Conservation (phyloP, 768 basidiomycete genomes). For the Lactarius hengduanensis region DNA sequence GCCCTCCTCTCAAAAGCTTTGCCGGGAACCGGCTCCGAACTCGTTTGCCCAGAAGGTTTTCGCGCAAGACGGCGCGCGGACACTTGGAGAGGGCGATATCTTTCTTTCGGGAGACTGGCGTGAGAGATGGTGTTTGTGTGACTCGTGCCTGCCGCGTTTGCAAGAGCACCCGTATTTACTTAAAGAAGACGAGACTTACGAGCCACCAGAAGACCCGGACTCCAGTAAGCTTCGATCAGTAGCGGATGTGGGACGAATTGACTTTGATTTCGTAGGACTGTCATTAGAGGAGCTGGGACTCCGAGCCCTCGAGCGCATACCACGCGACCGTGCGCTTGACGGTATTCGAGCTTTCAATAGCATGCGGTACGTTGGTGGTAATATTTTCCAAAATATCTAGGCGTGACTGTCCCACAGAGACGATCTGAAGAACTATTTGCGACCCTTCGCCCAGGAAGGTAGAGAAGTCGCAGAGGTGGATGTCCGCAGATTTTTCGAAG, state of each 20-base stretch:
- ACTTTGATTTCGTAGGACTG: slow-evolving; percentile 45
- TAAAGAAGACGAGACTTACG: slow-evolving; percentile 80
- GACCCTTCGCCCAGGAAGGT: slow-evolving; percentile 25
- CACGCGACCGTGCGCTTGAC: slow-evolving; percentile 78
- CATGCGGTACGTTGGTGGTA: slow-evolving; percentile 58
- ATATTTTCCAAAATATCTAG: slow-evolving; percentile 1
- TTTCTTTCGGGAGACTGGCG: slow-evolving; percentile 75
- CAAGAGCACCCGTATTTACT: slow-evolving; percentile 58
- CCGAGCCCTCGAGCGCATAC: slow-evolving; percentile 69
- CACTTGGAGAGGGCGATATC: slow-evolving; percentile 63
- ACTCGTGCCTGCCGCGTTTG: slow-evolving; percentile 58
- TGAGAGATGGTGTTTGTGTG: slow-evolving; percentile 77
- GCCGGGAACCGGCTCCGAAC: slow-evolving; percentile 57
- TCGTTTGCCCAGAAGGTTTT: slow-evolving; percentile 47
- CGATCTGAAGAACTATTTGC: slow-evolving; percentile 36
- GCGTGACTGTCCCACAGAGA: slow-evolving; percentile 46
- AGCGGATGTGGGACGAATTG: neutral
- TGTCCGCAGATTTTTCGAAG: slow-evolving; percentile 24
- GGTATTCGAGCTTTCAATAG: slow-evolving; percentile 82
- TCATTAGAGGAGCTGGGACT: slow-evolving; percentile 83
- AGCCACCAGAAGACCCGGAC: slow-evolving; percentile 85
- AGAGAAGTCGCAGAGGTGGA: slow-evolving; percentile 23
- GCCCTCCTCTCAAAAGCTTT: slow-evolving; percentile 38
- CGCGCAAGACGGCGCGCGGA: slow-evolving; percentile 30
- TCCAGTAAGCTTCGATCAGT: slow-evolving; percentile 50